These are phyloP conservation scores for Euphorbia tirucalli DNA, from an alignment of 345 rosid species.

Conservation along the genomic window DNA sequence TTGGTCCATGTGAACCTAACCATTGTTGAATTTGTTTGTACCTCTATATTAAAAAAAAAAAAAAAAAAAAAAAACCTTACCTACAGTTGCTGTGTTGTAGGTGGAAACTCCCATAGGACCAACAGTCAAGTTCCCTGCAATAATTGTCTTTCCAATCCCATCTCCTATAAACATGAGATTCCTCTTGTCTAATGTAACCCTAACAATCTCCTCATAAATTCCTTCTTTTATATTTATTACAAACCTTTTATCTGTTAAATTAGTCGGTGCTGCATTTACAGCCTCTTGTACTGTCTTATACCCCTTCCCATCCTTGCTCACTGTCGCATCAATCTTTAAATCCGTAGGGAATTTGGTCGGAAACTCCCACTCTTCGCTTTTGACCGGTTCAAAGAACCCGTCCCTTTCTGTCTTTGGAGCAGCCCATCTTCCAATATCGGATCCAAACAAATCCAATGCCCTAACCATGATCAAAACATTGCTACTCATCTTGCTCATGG, in stretches of 20 bases:
- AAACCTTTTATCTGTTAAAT: conserved; percentile 27
- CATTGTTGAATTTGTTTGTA: no score
- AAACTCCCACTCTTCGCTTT: conserved; percentile 5
- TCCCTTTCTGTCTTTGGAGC: conserved; percentile 69
- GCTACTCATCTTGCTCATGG: conserved; percentile 43
- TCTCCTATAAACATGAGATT: conserved; percentile 82
- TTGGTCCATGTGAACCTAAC: no score
- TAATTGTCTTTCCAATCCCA: conserved; percentile 80
- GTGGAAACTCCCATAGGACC: conserved; percentile 64
- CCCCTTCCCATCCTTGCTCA: conserved; percentile 48
- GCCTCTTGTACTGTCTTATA: conserved; percentile 74
- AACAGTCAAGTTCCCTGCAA: conserved; percentile 53
- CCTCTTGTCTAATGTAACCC: conserved; percentile 71
- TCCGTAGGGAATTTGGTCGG: conserved; percentile 41
- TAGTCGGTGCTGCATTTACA: conserved; percentile 69
- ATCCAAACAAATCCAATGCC: conserved; percentile 56
- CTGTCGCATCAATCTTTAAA: conserved; percentile 55
- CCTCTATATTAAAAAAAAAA: no score
- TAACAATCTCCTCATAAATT: conserved; percentile 66
- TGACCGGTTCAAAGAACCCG: conserved; percentile 35
- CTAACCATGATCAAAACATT: conserved; percentile 71
- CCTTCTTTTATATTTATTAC: conserved; percentile 69
- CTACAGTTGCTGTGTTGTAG: conserved; percentile 72
- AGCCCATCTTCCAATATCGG: conserved; percentile 44
- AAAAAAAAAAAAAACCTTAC: conserved; percentile 31